phyloP scores from a whole-genome alignment of 1,284 basidiomycete species.

The Moesziomyces globuligerus region DNA sequence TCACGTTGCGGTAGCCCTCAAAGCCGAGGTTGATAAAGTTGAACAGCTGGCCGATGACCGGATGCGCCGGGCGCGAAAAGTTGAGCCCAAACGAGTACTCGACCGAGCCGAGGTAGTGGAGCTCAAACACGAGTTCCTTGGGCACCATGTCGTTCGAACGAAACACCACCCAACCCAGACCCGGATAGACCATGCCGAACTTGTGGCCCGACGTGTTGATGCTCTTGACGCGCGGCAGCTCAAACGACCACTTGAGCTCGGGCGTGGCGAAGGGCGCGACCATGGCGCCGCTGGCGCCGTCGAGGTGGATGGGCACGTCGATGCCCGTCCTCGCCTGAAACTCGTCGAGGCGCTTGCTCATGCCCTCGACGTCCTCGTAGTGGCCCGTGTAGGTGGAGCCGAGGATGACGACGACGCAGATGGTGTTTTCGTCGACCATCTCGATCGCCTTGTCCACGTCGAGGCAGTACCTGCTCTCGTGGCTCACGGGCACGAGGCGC shows the following conservation, averaged over 20 bases:
- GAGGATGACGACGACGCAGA: constrained; percentile 71
- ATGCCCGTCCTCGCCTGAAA: constrained; percentile 82
- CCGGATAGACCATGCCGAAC: constrained; percentile 85
- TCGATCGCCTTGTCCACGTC: constrained; percentile 86
- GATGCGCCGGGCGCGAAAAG: constrained; percentile 89
- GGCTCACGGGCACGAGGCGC: constrained; percentile 58
- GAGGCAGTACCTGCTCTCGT: constrained; percentile 74
- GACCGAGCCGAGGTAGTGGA: constrained; percentile 72
- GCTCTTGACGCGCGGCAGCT: constrained; percentile 77
- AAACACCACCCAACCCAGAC: constrained; percentile 69
- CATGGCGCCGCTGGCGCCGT: constrained; percentile 67
- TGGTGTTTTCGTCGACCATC: constrained; percentile 86
- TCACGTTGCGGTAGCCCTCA: constrained; percentile 71
- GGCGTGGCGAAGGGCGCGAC: constrained; percentile 81
- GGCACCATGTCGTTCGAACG: constrained; percentile 69
- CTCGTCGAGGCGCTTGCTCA: constrained; percentile 84
- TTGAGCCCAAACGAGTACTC: constrained; percentile 83
- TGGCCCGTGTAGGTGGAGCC: constrained; percentile 87
- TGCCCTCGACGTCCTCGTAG: constrained; percentile 89
- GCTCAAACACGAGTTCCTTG: constrained; percentile 78
- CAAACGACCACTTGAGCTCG: constrained; percentile 79
- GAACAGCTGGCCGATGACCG: constrained; percentile 92
- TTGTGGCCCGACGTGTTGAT: constrained; percentile 81
- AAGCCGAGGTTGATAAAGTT: constrained; percentile 70
- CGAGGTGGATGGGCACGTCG: constrained; percentile 73